Conservation (phyloP, 805 yeast species). For the Metschnikowia continentalis region DNA sequence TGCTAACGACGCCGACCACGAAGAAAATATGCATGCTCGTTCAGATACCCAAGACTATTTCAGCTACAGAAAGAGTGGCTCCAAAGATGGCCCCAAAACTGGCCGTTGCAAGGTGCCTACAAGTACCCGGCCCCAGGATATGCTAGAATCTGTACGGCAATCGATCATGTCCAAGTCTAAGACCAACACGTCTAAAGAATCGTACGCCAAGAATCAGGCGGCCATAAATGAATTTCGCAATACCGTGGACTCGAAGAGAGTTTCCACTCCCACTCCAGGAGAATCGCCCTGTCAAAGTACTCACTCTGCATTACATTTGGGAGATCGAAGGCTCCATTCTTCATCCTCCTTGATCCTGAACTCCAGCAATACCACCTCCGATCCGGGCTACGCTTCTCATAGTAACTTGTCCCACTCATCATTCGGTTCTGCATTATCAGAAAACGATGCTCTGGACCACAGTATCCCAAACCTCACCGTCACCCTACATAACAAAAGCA, state of each 20-base stretch:
- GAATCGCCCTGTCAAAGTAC: background rate
- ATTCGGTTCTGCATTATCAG: constrained; percentile 24
- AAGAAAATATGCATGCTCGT: background rate
- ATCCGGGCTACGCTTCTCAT: background rate
- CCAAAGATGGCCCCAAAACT: constrained; percentile 7
- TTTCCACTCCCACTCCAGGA: constrained; percentile 15
- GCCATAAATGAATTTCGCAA: constrained; percentile 33
- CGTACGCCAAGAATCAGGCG: constrained; percentile 17
- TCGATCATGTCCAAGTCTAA: constrained; percentile 30
- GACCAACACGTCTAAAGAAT: constrained; percentile 16
- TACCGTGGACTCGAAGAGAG: constrained; percentile 33
- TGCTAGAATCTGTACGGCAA: constrained; percentile 27
- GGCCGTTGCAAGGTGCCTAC: constrained; percentile 5
- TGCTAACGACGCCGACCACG: background rate
- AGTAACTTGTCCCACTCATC: constrained; percentile 25
- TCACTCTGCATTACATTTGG: background rate
- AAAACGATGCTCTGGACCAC: constrained; percentile 2
- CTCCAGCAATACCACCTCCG: background rate
- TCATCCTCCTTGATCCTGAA: background rate
- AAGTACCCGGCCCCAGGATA: constrained; percentile 23
- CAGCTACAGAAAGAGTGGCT: constrained; percentile 1
- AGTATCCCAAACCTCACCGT: background rate
- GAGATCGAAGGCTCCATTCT: background rate
- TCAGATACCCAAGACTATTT: constrained; percentile 6
- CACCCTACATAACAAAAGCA: background rate